phyloP scores from a whole-genome alignment of 805 yeast genomes.

The Lachancea waltii region DNA sequence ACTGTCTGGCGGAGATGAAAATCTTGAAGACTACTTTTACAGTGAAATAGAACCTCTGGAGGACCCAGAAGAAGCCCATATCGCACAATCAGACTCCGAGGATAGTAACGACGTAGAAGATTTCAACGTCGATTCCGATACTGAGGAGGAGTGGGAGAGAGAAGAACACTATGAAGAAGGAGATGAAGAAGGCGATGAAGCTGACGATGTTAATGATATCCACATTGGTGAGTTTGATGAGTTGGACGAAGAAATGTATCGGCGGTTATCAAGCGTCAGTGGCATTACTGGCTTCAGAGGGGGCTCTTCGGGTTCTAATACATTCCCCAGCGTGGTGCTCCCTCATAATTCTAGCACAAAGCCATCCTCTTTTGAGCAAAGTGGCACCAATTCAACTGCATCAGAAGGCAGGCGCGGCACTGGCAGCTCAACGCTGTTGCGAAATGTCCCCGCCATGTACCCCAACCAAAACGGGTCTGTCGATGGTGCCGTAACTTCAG shows the following conservation, averaged over 20 bases:
- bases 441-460: neutral
- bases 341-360: neutral
- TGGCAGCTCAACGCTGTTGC: neutral
- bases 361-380: neutral
- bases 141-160: slow-evolving; percentile 9
- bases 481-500: neutral
- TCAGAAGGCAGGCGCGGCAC: neutral
- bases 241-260: slow-evolving; percentile 29
- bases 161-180: too few species aligned
- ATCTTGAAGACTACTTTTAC: slow-evolving; percentile 12
- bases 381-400: neutral
- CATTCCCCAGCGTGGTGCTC: neutral
- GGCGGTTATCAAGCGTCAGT: slow-evolving; percentile 15
- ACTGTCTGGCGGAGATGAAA: slow-evolving; percentile 5
- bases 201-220: slow-evolving; percentile 23
- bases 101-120: slow-evolving; percentile 10
- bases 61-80: neutral
- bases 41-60: slow-evolving; percentile 2
- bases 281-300: slow-evolving; percentile 2
- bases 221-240: slow-evolving; percentile 28
- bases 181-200: slow-evolving; percentile 18
- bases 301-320: slow-evolving; percentile 5
- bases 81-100: neutral
- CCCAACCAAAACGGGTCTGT: neutral
- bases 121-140: slow-evolving; percentile 9